Base-by-base conservation (phyloP, 805 yeast genomes). In the Nakazawaea pomicola region DNA sequence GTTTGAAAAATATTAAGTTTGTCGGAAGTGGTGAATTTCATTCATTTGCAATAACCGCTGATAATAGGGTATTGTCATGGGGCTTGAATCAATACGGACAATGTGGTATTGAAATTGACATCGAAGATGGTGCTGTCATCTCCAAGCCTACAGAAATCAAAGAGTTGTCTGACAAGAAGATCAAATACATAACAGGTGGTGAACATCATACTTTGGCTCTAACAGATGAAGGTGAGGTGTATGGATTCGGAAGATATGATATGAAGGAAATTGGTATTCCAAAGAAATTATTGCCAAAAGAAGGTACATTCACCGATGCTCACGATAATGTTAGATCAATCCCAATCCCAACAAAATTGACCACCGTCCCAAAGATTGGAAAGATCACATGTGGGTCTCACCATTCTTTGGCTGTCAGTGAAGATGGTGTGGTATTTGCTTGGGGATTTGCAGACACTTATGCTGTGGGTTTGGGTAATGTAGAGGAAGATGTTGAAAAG, bases 371-470 rank as follows among this genome's bases (percentile, higher is more conserved):
- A 35, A 68, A 69, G 46, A 63, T 78, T 54, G 75, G 72, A 50
- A 56, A 61, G 20, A 68, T 91, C 33, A 83, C 95, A 6, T 78
- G 83, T 28, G 99, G 99, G 1, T 82, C 95, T 1, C 98, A 93
- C 54, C 99, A 93, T 58, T 83, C 95, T 2, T 64, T 93, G 41
- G 97, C 96, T 1, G 72, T 90, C 4, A 78, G 95, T 3, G 74
- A 70, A 17, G 88, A 86, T 52, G 99, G 99, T 11, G 66, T 85
- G 38, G 85, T 80, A 1, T 93, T 79, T 65, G 77, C 97, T 1
- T 93, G 99, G 99, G 99, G 99, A 1, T 93, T 90, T 58, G 97
- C 95, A 33, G 98, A 91, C 50, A 90, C 96, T 1, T 93, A 88
- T 62, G 99, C 95, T 15, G 81, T 91, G 24, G 99, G 99, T 10